These are phyloP conservation scores for Eucalyptus albens DNA, from an alignment of 345 rosid species.

Conservation along the genomic window DNA sequence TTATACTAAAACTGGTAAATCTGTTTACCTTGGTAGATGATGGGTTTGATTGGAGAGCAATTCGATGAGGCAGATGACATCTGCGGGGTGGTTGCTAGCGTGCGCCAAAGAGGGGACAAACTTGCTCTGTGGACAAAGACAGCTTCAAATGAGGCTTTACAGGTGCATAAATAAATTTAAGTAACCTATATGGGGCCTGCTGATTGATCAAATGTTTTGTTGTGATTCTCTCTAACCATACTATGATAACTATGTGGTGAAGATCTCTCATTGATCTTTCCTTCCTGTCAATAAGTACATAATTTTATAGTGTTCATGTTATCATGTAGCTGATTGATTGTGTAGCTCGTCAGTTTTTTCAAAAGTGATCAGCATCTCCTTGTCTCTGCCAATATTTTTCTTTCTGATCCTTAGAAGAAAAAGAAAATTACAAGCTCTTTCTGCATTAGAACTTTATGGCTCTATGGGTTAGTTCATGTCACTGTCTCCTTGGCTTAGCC, in stretches of 20 bases:
- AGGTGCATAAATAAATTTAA: constrained; percentile 20
- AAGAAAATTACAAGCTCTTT: not conserved
- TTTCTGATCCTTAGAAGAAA: not conserved
- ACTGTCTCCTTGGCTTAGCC: not conserved
- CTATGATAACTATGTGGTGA: not conserved
- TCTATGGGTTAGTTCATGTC: not conserved
- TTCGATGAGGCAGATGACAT: constrained; percentile 85
- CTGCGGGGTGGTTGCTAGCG: constrained; percentile 90
- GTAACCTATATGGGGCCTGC: not conserved
- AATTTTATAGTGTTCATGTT: not conserved
- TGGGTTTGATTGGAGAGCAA: constrained; percentile 97
- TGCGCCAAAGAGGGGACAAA: constrained; percentile 78
- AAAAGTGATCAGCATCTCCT: not conserved
- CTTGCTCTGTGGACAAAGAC: constrained; percentile 88
- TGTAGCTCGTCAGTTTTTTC: not conserved
- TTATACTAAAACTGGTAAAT: not conserved
- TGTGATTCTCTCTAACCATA: not conserved
- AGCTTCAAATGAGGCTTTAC: constrained; percentile 83
- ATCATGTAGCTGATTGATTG: not conserved
- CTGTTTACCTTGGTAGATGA: constrained; percentile 22
- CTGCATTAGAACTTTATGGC: not conserved
- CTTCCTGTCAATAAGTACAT: not conserved
- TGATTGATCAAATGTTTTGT: not conserved
- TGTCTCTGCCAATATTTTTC: not conserved
- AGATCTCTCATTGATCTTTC: not conserved